These are phyloP conservation scores for Cyberlindnera xylosilytica DNA, from an alignment of 805 yeast genomes.

Conservation along the genomic window DNA sequence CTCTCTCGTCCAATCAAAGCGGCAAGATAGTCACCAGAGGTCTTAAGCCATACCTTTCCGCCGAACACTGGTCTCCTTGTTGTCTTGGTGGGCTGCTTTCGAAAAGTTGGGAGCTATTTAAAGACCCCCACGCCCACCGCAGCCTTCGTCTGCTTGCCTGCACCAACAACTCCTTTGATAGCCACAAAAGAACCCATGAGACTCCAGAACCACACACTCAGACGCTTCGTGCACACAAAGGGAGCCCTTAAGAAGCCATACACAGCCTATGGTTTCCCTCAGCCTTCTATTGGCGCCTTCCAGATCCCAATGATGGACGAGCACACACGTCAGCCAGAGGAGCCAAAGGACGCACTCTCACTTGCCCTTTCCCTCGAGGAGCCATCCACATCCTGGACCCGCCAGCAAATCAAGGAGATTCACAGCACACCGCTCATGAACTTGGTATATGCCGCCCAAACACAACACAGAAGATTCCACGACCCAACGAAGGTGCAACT, in stretches of 20 bases:
- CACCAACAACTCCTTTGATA: no score
- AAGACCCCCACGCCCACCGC: not conserved
- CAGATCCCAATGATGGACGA: not conserved
- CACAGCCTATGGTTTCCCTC: not conserved
- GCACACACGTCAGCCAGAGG: not conserved
- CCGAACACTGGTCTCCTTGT: not conserved
- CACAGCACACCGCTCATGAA: conserved; percentile 67
- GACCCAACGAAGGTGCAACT: conserved; percentile 69
- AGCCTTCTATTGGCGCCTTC: not conserved
- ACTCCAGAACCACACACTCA: not conserved
- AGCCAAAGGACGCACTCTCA: conserved; percentile 18
- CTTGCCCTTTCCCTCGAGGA: conserved; percentile 29
- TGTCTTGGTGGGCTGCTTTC: no score
- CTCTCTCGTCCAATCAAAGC: not conserved
- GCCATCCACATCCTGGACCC: conserved; percentile 51
- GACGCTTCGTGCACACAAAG: not conserved
- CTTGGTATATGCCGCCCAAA: conserved; percentile 54
- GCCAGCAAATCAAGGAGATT: conserved; percentile 54
- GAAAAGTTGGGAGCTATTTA: no score
- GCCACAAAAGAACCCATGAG: not conserved
- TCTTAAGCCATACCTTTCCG: not conserved
- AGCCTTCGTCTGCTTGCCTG: no score
- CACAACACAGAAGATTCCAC: conserved; percentile 64
- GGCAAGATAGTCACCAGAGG: not conserved
- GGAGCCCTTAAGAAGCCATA: not conserved